These are phyloP conservation scores for Anisodus acutangulus DNA, from an alignment of 257 asterid genomes.

Conservation along the genomic window DNA sequence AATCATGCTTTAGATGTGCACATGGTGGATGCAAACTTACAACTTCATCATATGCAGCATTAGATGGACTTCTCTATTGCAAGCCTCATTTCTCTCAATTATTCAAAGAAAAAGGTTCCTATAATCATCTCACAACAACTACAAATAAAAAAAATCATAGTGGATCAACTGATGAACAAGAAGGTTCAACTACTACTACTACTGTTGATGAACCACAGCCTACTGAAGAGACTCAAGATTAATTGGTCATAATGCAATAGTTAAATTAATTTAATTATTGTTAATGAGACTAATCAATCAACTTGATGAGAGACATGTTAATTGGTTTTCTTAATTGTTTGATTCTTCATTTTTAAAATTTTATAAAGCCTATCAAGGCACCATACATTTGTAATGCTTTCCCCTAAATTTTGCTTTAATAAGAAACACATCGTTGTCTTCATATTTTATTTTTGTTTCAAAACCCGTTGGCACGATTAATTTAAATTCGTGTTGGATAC, in stretches of 20 bases:
- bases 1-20: conserved; percentile 78
- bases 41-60: conserved; percentile 74
- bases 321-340: not conserved
- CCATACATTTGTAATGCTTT: not conserved
- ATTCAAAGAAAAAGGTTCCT: conserved; percentile 79
- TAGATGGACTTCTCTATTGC: conserved; percentile 84
- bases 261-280: not conserved
- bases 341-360: not conserved
- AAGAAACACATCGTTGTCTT: not conserved
- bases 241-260: not conserved
- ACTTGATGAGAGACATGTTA: not conserved
- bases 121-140: conserved; percentile 64
- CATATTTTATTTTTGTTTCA: not conserved
- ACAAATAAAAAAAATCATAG: conserved; percentile 43
- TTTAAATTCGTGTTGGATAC: no score
- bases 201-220: not conserved
- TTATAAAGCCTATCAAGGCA: not conserved
- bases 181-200: not conserved
- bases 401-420: not conserved
- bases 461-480: no score
- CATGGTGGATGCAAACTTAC: conserved; percentile 80
- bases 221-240: conserved; percentile 19
- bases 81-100: conserved; percentile 77
- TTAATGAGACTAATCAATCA: not conserved
- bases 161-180: conserved; percentile 21